These are phyloP conservation scores for Dorcoceras hygrometricum DNA, from an alignment of 257 asterid genomes.

Conservation along the genomic window DNA sequence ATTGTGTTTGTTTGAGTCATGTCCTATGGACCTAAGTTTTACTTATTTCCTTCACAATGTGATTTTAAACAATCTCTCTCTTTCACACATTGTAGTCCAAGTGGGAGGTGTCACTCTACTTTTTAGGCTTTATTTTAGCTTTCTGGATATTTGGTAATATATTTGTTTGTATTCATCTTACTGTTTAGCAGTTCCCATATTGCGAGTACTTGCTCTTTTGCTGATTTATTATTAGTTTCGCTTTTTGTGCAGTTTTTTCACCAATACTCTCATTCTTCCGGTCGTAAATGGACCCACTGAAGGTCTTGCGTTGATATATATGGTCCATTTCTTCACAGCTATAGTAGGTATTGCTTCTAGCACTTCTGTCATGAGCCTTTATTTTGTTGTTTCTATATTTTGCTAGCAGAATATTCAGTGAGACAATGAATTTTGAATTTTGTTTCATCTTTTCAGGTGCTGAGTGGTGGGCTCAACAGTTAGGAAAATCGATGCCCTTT, in stretches of 20 bases:
- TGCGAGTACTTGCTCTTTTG: background rate
- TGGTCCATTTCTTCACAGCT: conserved; percentile 68
- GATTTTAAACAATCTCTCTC: background rate
- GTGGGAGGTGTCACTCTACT: background rate
- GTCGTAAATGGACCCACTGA: conserved; percentile 93
- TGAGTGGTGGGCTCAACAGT: conserved; percentile 88
- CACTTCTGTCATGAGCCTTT: conserved; percentile 9
- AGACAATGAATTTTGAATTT: conserved; percentile 15
- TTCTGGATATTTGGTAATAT: background rate
- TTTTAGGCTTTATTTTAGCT: background rate
- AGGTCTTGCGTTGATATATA: conserved; percentile 80
- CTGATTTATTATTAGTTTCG: conserved; percentile 18
- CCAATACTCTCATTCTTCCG: conserved; percentile 91
- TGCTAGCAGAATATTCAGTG: conserved; percentile 11
- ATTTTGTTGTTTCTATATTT: conserved; percentile 5
- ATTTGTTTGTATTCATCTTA: background rate
- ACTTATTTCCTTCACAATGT: background rate
- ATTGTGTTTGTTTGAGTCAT: background rate
- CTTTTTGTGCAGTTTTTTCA: conserved; percentile 65
- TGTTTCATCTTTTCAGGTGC: conserved; percentile 57
- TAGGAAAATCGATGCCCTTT: conserved; percentile 72
- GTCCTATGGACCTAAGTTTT: background rate
- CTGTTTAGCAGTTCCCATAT: background rate
- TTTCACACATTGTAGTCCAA: background rate
- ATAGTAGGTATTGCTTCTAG: conserved; percentile 52